Percentiles rank a stretch among this genome's conserved stretches.
These are phyloP conservation scores for Lichenothelia convexa DNA, from an alignment of 495 filamentous ascomycete genomes.

Conservation along the genomic window DNA sequence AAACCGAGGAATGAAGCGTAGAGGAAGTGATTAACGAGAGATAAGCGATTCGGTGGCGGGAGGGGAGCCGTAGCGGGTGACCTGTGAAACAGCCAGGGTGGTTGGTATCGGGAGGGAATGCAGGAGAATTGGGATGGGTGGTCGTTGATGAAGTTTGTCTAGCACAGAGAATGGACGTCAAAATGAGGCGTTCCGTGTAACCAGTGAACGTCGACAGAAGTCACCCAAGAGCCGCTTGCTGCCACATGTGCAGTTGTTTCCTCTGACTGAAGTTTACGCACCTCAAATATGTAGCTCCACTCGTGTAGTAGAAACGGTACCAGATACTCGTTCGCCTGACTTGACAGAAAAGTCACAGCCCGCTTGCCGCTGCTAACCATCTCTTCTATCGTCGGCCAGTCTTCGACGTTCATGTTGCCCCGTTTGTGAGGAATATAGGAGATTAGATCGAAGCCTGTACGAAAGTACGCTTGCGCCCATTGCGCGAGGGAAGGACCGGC, in stretches of 20 bases:
- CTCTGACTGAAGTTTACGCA: neutral
- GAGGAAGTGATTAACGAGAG: conserved; percentile 8
- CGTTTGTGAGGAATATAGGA: conserved; percentile 3
- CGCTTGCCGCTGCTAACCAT: conserved; percentile 6
- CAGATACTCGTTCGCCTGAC: neutral
- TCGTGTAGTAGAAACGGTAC: conserved; percentile 5
- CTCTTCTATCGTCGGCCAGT: conserved; percentile 8
- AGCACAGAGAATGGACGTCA: neutral
- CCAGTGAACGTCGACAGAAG: too few relatives aligned
- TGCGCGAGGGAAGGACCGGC: neutral
- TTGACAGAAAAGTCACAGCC: conserved; percentile 7
- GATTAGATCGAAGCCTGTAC: conserved; percentile 4
- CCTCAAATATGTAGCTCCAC: conserved; percentile 8
- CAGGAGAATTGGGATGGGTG: conserved; percentile 4
- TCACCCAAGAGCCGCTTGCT: too few relatives aligned
- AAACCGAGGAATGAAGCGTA: conserved; percentile 7
- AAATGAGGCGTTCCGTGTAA: too few relatives aligned
- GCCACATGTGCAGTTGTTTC: too few relatives aligned
- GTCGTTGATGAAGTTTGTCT: conserved; percentile 6
- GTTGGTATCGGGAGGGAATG: neutral
- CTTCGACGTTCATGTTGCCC: neutral
- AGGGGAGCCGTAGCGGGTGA: conserved; percentile 1
- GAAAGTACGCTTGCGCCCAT: conserved; percentile 3
- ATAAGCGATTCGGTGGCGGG: conserved; percentile 1
- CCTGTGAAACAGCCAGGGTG: too few relatives aligned